Evolutionary conservation across 371 early-diverging fungal genomes (phyloP), one percentile per base, ranked within the genome.

Genomic region (Thermomucor indicae-seudaticae): DNA sequence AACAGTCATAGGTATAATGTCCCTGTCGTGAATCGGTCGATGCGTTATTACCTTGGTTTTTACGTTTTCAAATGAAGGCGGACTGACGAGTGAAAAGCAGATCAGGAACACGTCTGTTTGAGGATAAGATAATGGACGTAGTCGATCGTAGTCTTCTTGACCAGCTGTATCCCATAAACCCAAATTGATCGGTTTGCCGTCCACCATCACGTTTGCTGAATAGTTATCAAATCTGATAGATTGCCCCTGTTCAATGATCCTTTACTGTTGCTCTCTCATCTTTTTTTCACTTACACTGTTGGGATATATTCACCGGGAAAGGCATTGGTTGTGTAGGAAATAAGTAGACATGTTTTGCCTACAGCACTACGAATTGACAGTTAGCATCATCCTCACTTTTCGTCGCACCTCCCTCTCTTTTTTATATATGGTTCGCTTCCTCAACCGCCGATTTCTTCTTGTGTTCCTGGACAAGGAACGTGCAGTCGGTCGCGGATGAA

Each of bases 131-230:
- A 93, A 70, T 12, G 90, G 86, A 31, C 91, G 80, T 27, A 92
- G 70, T 32, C 91, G 79, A 61, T 90, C 90, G 65, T 90, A 90
- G 59, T 92, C 92, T 69, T 90, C 89, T 62, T 90, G 90, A 43
- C 95, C 93, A 34, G 91, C 91, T 17, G 96, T 95, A 76, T 95
- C 96, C 91, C 92, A 93, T 43, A 95, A 74, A 4, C 88, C 88
- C 29, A 95, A 62, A 60, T 84, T 86, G 58, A 90, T 85, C 10
- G 87, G 89, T 51, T 88, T 89, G 40, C 87, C 86, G 59, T 89
- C 86, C n/a, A 88, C 85, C 81, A 86, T 89, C 17, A 91, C 86
- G 55, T 88, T 85, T 16, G 90, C 90, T 6, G 86, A 87, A 65
- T 89, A 91, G 64, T 89, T 90, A 62, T 92, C 92, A 65, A 94